Base-by-base conservation (phyloP, 2,329 filamentous ascomycete species). In the Lachnellula occidentalis region DNA sequence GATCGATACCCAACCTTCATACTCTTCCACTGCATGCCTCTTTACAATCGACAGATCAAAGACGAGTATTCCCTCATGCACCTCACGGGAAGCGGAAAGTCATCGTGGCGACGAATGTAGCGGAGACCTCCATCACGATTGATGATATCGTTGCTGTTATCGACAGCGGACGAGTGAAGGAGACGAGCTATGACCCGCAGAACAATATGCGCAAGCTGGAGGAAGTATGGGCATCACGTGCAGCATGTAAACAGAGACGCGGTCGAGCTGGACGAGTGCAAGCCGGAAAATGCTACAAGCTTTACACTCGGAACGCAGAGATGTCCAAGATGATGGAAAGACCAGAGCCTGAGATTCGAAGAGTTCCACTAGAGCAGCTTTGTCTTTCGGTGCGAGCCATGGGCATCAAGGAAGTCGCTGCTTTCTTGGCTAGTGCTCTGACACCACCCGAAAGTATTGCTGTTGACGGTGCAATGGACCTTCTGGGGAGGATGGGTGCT, bases 91-190 rank as follows among this genome's bases (percentile, higher is more conserved):
- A 90, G 72, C 81, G 94, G 36, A 99, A 99, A 72, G 83, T 99
- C 12, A 88, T 99, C 34, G 89, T 92, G 6, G 90, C 94, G 1
- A 99, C 94, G 45, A 99, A 99, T 66, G 92, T 99, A 2, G 94
- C 94, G 2, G 94, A 99, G 70, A 99, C 94, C 0, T 97, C 94
- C 2, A 97, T 99, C 69, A 99, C 94, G 0, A 99, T 99, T 57
- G 92, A 96, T 67, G 94, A 99, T 67, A 89, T 99, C 51, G 88
- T 97, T 2, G 92, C 90, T 2, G 94, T 99, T 45, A 92, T 99
- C 59, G 94, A 99, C 69, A 94, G 88, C 11, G 94, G 94, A 27
- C 86, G 90, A 51, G 94, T 99, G 56, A 99, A 99, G 68, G 92
- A 99, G 71, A 99, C 92, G 0, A 92, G 89, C 68, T 97, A 92